Evolutionary conservation across 169 alveolate genomes (phyloP), one percentile per base, ranked within the genome.

Genomic region (Perkinsus marinus): DNA sequence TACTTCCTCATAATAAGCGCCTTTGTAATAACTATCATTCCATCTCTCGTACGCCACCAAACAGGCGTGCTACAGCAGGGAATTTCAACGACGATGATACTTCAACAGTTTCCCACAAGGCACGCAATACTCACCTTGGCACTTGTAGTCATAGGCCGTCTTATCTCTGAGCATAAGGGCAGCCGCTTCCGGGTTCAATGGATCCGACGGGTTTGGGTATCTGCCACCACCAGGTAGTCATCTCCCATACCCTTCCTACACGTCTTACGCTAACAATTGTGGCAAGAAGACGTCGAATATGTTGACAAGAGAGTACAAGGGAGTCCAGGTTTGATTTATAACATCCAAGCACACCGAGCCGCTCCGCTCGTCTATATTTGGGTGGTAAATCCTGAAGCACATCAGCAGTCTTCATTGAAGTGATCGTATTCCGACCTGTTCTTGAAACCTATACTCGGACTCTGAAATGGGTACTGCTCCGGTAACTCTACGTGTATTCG

Each of bases 281-380:
- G 99, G 99, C 30, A 98, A 93, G 93, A 98, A 98, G 39, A 96
- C 98, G 93, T 98, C 99, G 90, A 98, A 98, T 17, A 98, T 98
- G 95, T 98, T 98, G 89, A 96, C 98, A 46, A 98, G 94, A 68
- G 97, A 94, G 95, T 96, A 98, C 95, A 98, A 96, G 0, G 99
- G 99, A 39, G 99, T 97, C 99, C 99, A 98, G n/a, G 99, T 97
- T 93, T 98, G 97, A 94, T 98, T 98, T 90, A 98, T 98, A n/a
- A 98, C 99, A 94, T 98, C 99, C 46, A 98, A 94, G 92, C 99
- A 98, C 39, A 98, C 99, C 17, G 98, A 96, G 38, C 99, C 99
- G 36, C 99, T 97, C 92, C 98, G 97, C 93, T 98, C 99, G 93
- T 98, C 99, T 34, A 98, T 98, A 92, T 98, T 98, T 0, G 99